Evolutionary conservation across 1,139 yeast species (phyloP).

Genomic region (Suhomyces chickasaworum): DNA sequence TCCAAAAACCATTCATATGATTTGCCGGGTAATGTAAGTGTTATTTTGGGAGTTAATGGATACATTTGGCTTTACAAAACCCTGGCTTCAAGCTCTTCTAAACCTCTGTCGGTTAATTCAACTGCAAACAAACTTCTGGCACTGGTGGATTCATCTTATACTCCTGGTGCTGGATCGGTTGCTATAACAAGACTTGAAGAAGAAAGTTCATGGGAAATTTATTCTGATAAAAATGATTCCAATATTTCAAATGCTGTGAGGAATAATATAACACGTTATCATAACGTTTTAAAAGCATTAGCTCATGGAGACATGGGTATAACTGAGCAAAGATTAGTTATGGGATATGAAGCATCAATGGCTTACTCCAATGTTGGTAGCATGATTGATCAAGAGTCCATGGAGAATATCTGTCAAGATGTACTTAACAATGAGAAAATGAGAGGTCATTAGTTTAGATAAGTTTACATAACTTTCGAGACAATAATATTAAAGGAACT

Average conservation of each 20-base stretch:
- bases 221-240: conserved; percentile 83
- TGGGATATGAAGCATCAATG: conserved; percentile 89
- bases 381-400: conserved; percentile 72
- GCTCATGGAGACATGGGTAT: conserved; percentile 84
- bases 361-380: conserved; percentile 73
- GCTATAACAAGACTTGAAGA: conserved; percentile 89
- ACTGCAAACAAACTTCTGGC: conserved; percentile 39
- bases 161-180: conserved; percentile 61
- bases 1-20: conserved; percentile 84
- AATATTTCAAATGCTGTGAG: conserved; percentile 60
- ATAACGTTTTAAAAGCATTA: conserved; percentile 79
- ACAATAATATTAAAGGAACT: conserved; percentile 12
- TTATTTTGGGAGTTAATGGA: conserved; percentile 92
- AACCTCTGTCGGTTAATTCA: conserved; percentile 19
- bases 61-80: conserved; percentile 90
- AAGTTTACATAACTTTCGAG: background rate
- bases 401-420: conserved; percentile 73
- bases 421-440: conserved; percentile 72
- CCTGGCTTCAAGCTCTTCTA: conserved; percentile 16
- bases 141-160: conserved; percentile 45
- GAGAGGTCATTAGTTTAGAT: conserved; percentile 49
- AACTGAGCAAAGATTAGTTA: conserved; percentile 73
- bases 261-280: conserved; percentile 79
- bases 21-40: conserved; percentile 87
- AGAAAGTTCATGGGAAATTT: conserved; percentile 93